phyloP scores from a whole-genome alignment of 1,139 yeast species.

The Magnusiomyces ingens region DNA sequence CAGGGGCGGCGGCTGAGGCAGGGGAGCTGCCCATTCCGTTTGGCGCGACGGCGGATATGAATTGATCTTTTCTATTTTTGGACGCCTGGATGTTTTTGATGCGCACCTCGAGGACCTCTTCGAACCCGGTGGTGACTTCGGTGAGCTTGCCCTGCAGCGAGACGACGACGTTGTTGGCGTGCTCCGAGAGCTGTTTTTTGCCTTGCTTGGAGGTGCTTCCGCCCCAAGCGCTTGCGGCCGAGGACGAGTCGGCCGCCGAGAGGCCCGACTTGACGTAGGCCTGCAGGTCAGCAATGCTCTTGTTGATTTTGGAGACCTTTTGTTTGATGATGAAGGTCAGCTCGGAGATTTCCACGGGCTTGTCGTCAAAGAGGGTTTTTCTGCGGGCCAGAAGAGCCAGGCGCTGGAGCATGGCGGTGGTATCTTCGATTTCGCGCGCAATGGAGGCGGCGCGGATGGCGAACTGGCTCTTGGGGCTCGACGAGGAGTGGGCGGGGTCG shows the following conservation, averaged over 20 bases:
- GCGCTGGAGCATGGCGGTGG: conserved; percentile 77
- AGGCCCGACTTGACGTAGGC: conserved; percentile 36
- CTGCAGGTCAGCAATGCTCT: conserved; percentile 62
- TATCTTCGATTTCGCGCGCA: conserved; percentile 82
- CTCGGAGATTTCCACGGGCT: conserved; percentile 89
- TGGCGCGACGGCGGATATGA: conserved; percentile 42
- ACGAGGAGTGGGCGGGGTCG: conserved; percentile 14
- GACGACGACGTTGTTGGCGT: conserved; percentile 80
- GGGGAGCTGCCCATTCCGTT: conserved; percentile 31
- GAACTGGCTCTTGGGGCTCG: conserved; percentile 54
- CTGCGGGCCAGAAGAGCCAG: conserved; percentile 77
- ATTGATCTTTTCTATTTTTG: conserved; percentile 78
- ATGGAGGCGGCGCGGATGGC: conserved; percentile 73
- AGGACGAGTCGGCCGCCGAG: conserved; percentile 1
- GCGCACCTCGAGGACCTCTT: conserved; percentile 77
- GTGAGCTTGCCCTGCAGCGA: conserved; percentile 82
- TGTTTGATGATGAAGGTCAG: conserved; percentile 89
- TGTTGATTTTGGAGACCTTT: conserved; percentile 81
- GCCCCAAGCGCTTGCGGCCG: conserved; percentile 30
- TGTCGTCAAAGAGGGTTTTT: conserved; percentile 91
- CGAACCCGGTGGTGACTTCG: conserved; percentile 87
- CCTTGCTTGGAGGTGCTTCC: conserved; percentile 36
- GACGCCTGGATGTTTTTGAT: conserved; percentile 78
- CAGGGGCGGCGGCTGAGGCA: conserved; percentile 20
- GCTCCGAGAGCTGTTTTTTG: conserved; percentile 58